A percentile compares a stretch with the other conserved stretches of the same genome.
Evolutionary conservation across 2,329 filamentous ascomycete genomes (phyloP).

Genomic region (Ophiosphaerella korrae): DNA sequence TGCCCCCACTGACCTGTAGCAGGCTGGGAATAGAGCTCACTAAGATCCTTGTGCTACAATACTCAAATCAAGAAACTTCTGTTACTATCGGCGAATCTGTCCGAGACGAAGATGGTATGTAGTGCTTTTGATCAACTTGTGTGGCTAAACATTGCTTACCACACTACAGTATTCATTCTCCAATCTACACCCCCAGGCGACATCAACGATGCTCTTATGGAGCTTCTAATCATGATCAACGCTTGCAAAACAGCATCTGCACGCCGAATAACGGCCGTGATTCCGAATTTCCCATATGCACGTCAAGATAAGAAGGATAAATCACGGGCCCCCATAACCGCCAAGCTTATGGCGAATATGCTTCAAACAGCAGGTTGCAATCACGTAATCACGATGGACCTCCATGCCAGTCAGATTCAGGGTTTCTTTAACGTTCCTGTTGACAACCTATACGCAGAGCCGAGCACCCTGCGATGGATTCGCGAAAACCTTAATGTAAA

Average conservation of each 20-base stretch:
- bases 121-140: slow-evolving; percentile 1
- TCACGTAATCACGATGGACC: slow-evolving; percentile 94
- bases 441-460: slow-evolving; percentile 89
- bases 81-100: slow-evolving; percentile 97
- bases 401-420: slow-evolving; percentile 92
- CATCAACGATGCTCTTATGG: slow-evolving; percentile 98
- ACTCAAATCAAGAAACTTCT: slow-evolving; percentile 85
- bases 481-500: slow-evolving; percentile 79
- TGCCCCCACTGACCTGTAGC: slow-evolving; percentile 26
- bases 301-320: slow-evolving; percentile 98
- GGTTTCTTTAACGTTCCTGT: slow-evolving; percentile 90
- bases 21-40: slow-evolving; percentile 78
- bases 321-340: slow-evolving; percentile 93
- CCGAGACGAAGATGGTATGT: slow-evolving; percentile 85
- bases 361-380: slow-evolving; percentile 92
- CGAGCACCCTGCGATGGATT: slow-evolving; percentile 90
- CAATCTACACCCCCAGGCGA: slow-evolving; percentile 94
- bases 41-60: slow-evolving; percentile 80
- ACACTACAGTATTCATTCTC: slow-evolving; percentile 78
- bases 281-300: slow-evolving; percentile 95
- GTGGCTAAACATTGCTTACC: slow-evolving; percentile 24
- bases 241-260: slow-evolving; percentile 87
- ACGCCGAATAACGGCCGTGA: slow-evolving; percentile 89
- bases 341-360: slow-evolving; percentile 97
- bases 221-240: slow-evolving; percentile 97